Evolutionary conservation across 768 basidiomycete genomes (phyloP), one percentile per base, ranked within the genome.

Genomic region (Sarcodon sp.): DNA sequence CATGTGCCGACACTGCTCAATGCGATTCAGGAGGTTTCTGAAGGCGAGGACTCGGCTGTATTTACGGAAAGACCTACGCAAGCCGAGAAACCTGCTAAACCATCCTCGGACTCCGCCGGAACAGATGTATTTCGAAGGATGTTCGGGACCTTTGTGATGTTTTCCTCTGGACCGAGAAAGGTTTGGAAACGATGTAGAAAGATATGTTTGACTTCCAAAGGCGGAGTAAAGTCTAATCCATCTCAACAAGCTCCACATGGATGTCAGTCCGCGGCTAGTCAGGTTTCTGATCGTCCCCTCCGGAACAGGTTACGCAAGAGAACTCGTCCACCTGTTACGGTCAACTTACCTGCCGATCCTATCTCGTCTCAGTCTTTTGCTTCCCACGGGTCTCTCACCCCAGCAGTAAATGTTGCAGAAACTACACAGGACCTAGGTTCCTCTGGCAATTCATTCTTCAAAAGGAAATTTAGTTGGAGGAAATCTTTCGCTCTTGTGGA

Each of bases 281-380:
- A 27, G 6, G 39, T 41, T 4, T 11, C 39, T 16, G 8, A 41
- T 61, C 59, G 41, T 41, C 61, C 48, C 46, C 21, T 65, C 64
- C 35, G 62, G 62, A 70, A 66, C 48, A 76, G 66, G 56, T 59
- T 77, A 27, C 63, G 66, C 33, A 71, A 63, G 58, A 59, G 55
- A 44, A 57, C 57, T 15, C 64, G 67, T 35, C 63, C 67, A 41
- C 27, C 39, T 9, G 27, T 41, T 13, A 27, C 39, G 13, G 27
- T 41, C 15, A 41, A 15, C 39, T 27, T 41, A 11, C 16, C 39
- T 9, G 39, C n/a, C 13, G 39, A 41, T 16, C 39, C 39, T 7
- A 2, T 27, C 8, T 41, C 39, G 15, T 41, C 39, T 9, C 27
- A 16, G 16, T 41, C 39, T 2, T 27, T 41, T 16, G 39, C 39